Evolutionary conservation across 139 green algal genomes (phyloP).

Genomic region (Picochlorum costavermella): DNA sequence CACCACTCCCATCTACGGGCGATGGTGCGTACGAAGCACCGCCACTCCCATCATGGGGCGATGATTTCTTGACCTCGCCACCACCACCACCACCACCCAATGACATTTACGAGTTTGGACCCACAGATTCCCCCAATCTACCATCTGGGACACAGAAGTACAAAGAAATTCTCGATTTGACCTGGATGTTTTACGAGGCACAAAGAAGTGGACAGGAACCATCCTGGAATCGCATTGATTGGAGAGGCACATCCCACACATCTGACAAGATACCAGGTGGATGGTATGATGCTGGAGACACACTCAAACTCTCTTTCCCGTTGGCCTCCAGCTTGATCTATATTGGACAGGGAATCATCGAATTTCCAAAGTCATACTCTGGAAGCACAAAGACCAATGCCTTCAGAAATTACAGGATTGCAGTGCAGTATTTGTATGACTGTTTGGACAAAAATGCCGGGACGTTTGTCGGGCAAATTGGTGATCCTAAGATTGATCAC

Average conservation of each 20-base stretch:
- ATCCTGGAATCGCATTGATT: constrained; percentile 36
- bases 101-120: constrained; percentile 1
- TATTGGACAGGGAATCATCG: constrained; percentile 47
- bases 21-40: not conserved
- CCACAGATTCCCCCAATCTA: not conserved
- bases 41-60: not conserved
- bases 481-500: constrained; percentile 35
- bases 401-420: constrained; percentile 7
- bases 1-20: not conserved
- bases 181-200: constrained; percentile 38
- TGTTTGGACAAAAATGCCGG: not conserved
- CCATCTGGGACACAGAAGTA: constrained; percentile 21
- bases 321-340: constrained; percentile 36
- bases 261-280: constrained; percentile 9
- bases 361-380: constrained; percentile 37
- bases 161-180: constrained; percentile 22
- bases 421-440: constrained; percentile 8
- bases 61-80: not conserved
- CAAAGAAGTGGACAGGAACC: constrained; percentile 32
- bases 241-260: constrained; percentile 32
- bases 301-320: constrained; percentile 54
- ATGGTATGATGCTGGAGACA: constrained; percentile 32
- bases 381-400: constrained; percentile 8
- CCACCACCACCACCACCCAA: constrained; percentile 8
- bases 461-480: constrained; percentile 13